These are phyloP conservation scores for Populus davidiana DNA, from an alignment of 345 rosid species.

Conservation along the genomic window DNA sequence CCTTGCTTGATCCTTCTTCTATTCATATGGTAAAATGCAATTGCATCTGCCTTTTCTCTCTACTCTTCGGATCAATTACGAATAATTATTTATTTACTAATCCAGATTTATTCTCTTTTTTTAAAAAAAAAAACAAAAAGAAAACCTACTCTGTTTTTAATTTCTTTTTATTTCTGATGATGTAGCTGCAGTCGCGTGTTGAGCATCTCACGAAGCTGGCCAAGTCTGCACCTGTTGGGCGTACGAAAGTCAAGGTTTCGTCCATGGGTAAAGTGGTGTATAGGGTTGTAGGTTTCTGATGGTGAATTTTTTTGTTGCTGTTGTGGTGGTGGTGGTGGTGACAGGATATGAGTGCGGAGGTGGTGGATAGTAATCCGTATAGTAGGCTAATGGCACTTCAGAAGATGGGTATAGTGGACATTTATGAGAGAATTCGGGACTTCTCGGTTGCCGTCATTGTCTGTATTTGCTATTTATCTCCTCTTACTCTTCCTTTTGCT, in stretches of 20 bases:
- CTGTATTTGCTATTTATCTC: constrained; percentile 40
- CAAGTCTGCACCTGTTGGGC: constrained; percentile 48
- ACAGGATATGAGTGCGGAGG: constrained; percentile 96
- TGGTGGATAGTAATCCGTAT: constrained; percentile 94
- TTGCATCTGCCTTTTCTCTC: background rate
- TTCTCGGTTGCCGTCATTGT: constrained; percentile 96
- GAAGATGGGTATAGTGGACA: constrained; percentile 91
- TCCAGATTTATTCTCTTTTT: too few relatives aligned
- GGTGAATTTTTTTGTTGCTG: background rate
- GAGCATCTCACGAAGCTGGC: constrained; percentile 52
- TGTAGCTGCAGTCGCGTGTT: constrained; percentile 59
- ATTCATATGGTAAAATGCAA: constrained; percentile 50
- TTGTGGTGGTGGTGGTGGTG: constrained; percentile 3
- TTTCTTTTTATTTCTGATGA: background rate
- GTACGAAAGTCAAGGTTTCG: constrained; percentile 73
- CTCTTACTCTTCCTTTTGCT: constrained; percentile 9
- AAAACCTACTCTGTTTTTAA: background rate
- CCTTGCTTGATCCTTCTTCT: constrained; percentile 55
- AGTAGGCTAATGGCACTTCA: constrained; percentile 99
- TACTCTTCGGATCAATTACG: background rate
- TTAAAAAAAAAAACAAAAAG: too few relatives aligned
- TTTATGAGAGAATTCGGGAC: constrained; percentile 80
- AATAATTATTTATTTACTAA: too few relatives aligned
- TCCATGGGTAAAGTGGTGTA: background rate
- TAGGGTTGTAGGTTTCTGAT: background rate